Evolutionary conservation across 1,284 basidiomycete genomes (phyloP), one percentile per base, ranked within the genome.

Genomic region (Irpex rosettiformis): DNA sequence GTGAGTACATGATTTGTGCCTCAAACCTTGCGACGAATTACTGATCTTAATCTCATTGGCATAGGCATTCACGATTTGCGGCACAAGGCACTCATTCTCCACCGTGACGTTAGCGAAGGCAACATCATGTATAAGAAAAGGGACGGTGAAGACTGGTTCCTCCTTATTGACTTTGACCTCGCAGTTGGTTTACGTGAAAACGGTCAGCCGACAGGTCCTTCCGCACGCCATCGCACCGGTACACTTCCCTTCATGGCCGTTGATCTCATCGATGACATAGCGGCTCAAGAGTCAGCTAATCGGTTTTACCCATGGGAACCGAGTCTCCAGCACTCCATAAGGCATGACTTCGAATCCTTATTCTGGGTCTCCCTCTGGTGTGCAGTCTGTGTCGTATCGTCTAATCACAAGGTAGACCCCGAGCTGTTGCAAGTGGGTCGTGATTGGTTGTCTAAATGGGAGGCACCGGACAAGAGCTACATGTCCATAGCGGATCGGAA

Each of bases 101-200:
- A 60, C 42, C 51, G 56, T 16, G 59, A 60, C 29, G 21, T 60
- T 21, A 54, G 55, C 24, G 24, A 3, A 25, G 48, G 30, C 51
- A 60, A 60, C 54, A 52, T 60, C 45, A 60, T 60, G 59, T 57
- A 30, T 25, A 25, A 54, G 4, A 43, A 37, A 16, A 28, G 29
- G 10, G 29, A 60, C 10, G 55, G 51, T 6, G 16, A 37, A 1
- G 21, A 27, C 4, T 16, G 30, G n/a, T 56, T 56, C 25, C 47
- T 60, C 11, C 55, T 60, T 18, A 60, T 53, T 55, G 59, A 60
- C 24, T 60, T 57, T 52, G 59, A 60, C 25, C 56, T 57, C 40
- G 58, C 42, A 8, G 37, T 7, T 21, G n/a, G 49, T 1, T 10
- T 51, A 6, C 13, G 21, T 10, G 10, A 27, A 10, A 7, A 10